These are phyloP conservation scores for Orbilia javanica DNA, from an alignment of 2,329 filamentous ascomycete genomes.

Conservation along the genomic window DNA sequence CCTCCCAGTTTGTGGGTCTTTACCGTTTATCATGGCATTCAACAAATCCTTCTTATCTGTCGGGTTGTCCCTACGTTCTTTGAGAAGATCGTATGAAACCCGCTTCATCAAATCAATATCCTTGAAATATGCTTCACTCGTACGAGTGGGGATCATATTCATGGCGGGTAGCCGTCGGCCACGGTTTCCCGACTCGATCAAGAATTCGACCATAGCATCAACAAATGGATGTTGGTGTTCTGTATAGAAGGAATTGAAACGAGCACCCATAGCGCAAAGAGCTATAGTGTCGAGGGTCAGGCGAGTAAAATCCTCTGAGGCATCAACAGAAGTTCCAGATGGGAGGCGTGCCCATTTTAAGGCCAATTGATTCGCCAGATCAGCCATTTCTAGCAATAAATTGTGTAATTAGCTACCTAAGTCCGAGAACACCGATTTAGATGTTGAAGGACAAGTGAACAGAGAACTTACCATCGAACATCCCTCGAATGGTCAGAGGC, in stretches of 20 bases:
- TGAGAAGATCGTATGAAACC: conserved; percentile 73
- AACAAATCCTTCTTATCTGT: conserved; percentile 75
- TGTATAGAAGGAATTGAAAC: conserved; percentile 81
- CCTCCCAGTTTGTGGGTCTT: conserved; percentile 76
- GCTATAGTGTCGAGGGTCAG: conserved; percentile 79
- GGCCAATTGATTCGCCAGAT: conserved; percentile 75
- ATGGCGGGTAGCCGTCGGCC: conserved; percentile 67
- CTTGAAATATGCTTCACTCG: conserved; percentile 68
- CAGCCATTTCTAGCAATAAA: conserved; percentile 71
- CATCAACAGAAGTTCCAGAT: conserved; percentile 70
- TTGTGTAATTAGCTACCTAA: not conserved
- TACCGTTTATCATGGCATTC: conserved; percentile 76
- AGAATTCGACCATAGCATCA: conserved; percentile 74
- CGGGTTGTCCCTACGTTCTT: conserved; percentile 71
- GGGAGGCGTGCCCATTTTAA: conserved; percentile 77
- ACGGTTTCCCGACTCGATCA: conserved; percentile 71
- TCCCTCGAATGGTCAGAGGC: conserved; percentile 75
- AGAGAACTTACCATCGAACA: conserved; percentile 71
- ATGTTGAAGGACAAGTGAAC: not conserved
- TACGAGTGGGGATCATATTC: conserved; percentile 68
- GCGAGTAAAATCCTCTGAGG: conserved; percentile 78
- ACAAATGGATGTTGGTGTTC: conserved; percentile 79
- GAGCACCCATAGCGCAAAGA: conserved; percentile 66
- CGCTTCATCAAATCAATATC: conserved; percentile 72
- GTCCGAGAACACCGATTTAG: not conserved